Conservation (phyloP, 208 protist species). For the Trypanosoma avium region DNA sequence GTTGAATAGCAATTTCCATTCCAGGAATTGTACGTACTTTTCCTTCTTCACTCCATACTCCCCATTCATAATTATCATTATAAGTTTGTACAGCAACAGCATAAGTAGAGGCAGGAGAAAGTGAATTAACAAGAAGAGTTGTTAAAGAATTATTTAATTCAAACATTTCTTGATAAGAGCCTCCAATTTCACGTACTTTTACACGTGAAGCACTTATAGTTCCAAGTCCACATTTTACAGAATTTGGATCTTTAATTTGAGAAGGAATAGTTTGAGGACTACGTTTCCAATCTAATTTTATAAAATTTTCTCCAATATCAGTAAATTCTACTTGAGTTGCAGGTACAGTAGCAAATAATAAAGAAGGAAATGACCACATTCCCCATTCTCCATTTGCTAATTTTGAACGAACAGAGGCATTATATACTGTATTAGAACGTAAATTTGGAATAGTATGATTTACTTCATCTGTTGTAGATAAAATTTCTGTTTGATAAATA, state of each 20-base stretch:
- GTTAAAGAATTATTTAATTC: conserved; percentile 68
- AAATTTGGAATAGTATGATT: conserved; percentile 86
- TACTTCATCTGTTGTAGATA: conserved; percentile 46
- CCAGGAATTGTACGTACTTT: conserved; percentile 85
- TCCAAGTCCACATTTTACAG: conserved; percentile 63
- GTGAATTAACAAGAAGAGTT: conserved; percentile 57
- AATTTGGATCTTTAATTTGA: conserved; percentile 45
- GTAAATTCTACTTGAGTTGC: conserved; percentile 73
- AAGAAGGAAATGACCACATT: conserved; percentile 79
- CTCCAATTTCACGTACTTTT: conserved; percentile 74
- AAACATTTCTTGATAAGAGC: conserved; percentile 57
- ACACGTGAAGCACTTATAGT: conserved; percentile 84
- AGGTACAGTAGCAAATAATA: conserved; percentile 85
- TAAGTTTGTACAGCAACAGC: conserved; percentile 88
- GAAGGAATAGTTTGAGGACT: conserved; percentile 62
- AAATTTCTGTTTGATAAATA: conserved; percentile 86
- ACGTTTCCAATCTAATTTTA: conserved; percentile 77
- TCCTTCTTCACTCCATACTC: conserved; percentile 86
- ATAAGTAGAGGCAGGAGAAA: conserved; percentile 85
- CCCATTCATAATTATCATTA: conserved; percentile 91
- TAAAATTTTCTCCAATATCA: conserved; percentile 86
- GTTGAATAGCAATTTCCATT: conserved; percentile 82
- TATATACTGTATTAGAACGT: conserved; percentile 87
- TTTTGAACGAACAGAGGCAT: conserved; percentile 84
- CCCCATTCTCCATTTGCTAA: conserved; percentile 86